Base-by-base conservation (phyloP, 441 rosid genomes). In the Syzygium malaccense region DNA sequence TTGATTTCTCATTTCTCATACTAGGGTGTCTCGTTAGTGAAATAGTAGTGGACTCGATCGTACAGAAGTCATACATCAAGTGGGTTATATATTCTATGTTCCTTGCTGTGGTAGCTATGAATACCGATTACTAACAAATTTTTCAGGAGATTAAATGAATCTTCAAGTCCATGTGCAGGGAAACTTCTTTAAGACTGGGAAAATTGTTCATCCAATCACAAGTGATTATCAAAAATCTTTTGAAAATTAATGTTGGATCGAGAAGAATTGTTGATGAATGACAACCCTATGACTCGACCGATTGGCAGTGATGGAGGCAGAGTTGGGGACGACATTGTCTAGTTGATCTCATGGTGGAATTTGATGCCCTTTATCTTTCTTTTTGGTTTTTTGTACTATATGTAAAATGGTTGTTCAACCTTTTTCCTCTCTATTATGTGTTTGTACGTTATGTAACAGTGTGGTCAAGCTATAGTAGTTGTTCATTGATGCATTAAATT, bases 21-120 rank as follows among this genome's bases (percentile, higher is more conserved):
- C 0, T 7, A n/a, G 71, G 71, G 0, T 62, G 71, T n/a, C 0
- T 62, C 5, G 0, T n/a, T 62, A 5, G 14, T 62, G 18, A 37
- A 55, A 19, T 18, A 62, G 10, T 20, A 62, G 15, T 62, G 9
- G 8, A 62, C 71, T 62, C 71, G 7, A n/a, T 62, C 19, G 4
- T n/a, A 62, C 4, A n/a, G 20, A n/a, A 7, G 0, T 62, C 20
- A n/a, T 62, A 17, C 20, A 62, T 62, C 71, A 62, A 62, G 71
- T 1, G 37, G 5, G 37, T 7, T 0, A 62, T 62, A 10, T n/a
- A n/a, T 62, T 20, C 11, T 62, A n/a, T 62, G 71, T 62, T 62
- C 37, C 37, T n/a, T 62, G 20, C 3, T 62, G n/a, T 0, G 0
- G 3, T n/a, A 32, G 3, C 20, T 14, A 14, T 37, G n/a, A n/a